These are phyloP conservation scores for Cicer yamashitae DNA, from an alignment of 306 rosid species.

Conservation along the genomic window DNA sequence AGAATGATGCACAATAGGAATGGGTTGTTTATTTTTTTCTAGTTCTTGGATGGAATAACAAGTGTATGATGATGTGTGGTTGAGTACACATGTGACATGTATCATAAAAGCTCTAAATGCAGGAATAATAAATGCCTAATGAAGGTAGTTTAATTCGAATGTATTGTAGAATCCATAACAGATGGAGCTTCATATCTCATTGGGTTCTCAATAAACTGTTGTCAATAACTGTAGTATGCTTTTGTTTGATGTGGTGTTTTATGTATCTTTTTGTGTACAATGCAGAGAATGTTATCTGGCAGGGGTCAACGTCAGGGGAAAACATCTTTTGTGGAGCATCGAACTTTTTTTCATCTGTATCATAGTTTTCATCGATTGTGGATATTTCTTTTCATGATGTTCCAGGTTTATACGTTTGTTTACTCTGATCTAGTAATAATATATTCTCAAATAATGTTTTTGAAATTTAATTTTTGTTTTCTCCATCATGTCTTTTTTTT, in stretches of 20 bases:
- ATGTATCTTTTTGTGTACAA: constrained; percentile 22
- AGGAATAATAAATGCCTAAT: constrained; percentile 5
- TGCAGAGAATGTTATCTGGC: constrained; percentile 66
- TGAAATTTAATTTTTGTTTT: background rate
- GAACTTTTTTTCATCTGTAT: constrained; percentile 91
- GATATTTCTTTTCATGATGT: constrained; percentile 98
- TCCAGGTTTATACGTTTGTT: constrained; percentile 68
- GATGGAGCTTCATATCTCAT: constrained; percentile 7
- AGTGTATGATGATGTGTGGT: constrained; percentile 20
- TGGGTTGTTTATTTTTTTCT: constrained; percentile 9
- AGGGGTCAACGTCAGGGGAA: constrained; percentile 73
- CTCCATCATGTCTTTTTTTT: background rate
- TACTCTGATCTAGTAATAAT: background rate
- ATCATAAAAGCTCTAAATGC: constrained; percentile 10
- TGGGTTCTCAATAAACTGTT: constrained; percentile 10
- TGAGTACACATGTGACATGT: background rate
- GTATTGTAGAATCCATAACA: background rate
- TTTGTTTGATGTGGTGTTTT: constrained; percentile 1
- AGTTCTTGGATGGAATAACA: background rate
- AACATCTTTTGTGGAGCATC: constrained; percentile 97
- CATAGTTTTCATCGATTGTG: constrained; percentile 95
- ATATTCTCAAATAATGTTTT: constrained; percentile 7
- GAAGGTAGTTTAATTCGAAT: constrained; percentile 14
- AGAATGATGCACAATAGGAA: constrained; percentile 13
- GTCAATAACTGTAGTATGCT: constrained; percentile 24